Conservation (phyloP, 2,329 filamentous ascomycete genomes). For the Ceratocystis diversiconidia region DNA sequence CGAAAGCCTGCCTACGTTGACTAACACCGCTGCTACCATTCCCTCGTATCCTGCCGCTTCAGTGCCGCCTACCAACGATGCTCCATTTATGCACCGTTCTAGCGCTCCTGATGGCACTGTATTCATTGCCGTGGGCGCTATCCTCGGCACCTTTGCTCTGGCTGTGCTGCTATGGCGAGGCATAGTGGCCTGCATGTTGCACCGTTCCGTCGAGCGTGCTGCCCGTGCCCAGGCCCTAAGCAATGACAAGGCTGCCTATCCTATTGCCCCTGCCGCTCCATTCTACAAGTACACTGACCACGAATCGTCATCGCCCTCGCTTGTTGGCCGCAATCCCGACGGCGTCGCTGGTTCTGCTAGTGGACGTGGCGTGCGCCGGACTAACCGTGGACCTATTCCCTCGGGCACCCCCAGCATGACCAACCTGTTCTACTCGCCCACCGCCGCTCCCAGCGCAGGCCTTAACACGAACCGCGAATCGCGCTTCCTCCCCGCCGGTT, state of each 20-base stretch:
- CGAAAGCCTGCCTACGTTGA: slow-evolving; percentile 30
- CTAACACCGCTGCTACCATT: slow-evolving; percentile 26
- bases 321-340: slow-evolving; percentile 22
- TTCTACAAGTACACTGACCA: slow-evolving; percentile 53
- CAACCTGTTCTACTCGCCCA: slow-evolving; percentile 90
- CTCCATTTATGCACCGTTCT: slow-evolving; percentile 85
- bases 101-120: slow-evolving; percentile 80
- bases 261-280: slow-evolving; percentile 36
- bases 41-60: slow-evolving; percentile 54
- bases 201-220: slow-evolving; percentile 77
- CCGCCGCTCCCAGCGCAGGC: slow-evolving; percentile 56
- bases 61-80: slow-evolving; percentile 69
- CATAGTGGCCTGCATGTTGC: slow-evolving; percentile 77
- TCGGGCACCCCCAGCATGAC: slow-evolving; percentile 47
- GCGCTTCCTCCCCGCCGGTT: slow-evolving; percentile 75
- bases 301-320: slow-evolving; percentile 33
- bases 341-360: slow-evolving; percentile 24
- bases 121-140: slow-evolving; percentile 86
- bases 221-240: slow-evolving; percentile 58
- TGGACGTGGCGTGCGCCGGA: slow-evolving; percentile 38
- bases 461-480: slow-evolving; percentile 53
- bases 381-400: slow-evolving; percentile 37
- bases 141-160: slow-evolving; percentile 67
- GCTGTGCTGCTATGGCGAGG: slow-evolving; percentile 79
- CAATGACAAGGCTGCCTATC: slow-evolving; percentile 56